A percentile compares a stretch with the other conserved stretches of the same genome.
Conservation (phyloP, 2,329 filamentous ascomycete species). For the Colletotrichum ledebouriae region DNA sequence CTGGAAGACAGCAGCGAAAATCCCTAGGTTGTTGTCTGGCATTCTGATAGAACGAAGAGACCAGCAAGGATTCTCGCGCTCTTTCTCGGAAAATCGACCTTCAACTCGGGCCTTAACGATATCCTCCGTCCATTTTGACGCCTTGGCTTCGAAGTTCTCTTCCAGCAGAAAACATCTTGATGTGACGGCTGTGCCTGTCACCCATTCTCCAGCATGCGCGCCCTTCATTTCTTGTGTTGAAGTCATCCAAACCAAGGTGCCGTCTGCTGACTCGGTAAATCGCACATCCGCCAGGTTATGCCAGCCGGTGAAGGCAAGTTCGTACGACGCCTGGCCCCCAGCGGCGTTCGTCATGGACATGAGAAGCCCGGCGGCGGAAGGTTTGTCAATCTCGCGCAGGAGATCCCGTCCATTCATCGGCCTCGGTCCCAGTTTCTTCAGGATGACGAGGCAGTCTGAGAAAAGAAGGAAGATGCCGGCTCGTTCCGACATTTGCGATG, state of each 20-base stretch:
- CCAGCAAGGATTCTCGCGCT: constrained; percentile 86
- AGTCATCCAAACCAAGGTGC: constrained; percentile 76
- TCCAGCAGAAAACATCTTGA: constrained; percentile 79
- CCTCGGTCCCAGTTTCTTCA: constrained; percentile 76
- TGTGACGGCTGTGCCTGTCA: constrained; percentile 65
- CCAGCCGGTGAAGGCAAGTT: constrained; percentile 82
- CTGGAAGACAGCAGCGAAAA: constrained; percentile 79
- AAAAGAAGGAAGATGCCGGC: constrained; percentile 86
- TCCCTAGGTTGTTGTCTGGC: constrained; percentile 69
- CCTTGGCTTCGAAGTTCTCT: constrained; percentile 83
- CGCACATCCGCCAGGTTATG: constrained; percentile 77
- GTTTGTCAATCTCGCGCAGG: constrained; percentile 87
- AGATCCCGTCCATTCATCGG: constrained; percentile 81
- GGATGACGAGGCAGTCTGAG: constrained; percentile 81
- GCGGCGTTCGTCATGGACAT: constrained; percentile 74
- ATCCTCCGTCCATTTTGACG: constrained; percentile 84
- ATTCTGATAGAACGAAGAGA: constrained; percentile 78
- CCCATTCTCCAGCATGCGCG: constrained; percentile 61
- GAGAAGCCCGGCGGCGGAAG: constrained; percentile 73
- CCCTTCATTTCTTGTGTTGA: constrained; percentile 73
- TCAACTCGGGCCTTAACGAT: constrained; percentile 89
- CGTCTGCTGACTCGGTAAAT: constrained; percentile 78
- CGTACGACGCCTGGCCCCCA: constrained; percentile 72
- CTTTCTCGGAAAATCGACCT: constrained; percentile 83
- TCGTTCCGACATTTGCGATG: constrained; percentile 59